Percentiles rank a stretch among this genome's conserved stretches.
Evolutionary conservation across 768 basidiomycete genomes (phyloP).

Genomic region (Sporobolomyces roseus): DNA sequence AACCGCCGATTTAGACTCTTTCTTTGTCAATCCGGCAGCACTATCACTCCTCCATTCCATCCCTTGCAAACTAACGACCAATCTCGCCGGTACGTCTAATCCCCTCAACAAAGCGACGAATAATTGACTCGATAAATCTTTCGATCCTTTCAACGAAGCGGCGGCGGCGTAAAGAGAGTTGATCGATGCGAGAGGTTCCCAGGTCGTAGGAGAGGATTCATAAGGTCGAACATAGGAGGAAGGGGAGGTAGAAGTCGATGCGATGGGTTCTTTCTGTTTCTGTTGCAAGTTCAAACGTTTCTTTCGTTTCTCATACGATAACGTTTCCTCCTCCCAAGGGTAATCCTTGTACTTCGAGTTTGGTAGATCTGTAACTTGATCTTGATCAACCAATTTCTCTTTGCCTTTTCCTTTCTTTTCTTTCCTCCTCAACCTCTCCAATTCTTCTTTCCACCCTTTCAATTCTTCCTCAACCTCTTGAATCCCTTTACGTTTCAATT

Average conservation of each 20-base stretch:
- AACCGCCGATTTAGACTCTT: constrained; percentile 41
- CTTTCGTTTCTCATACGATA: neutral
- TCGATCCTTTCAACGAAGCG: constrained; percentile 68
- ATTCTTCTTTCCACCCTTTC: constrained; percentile 15
- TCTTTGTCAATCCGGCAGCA: constrained; percentile 44
- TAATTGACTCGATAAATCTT: constrained; percentile 82
- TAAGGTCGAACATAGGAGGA: neutral
- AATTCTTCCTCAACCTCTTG: constrained; percentile 27
- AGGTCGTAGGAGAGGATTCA: neutral
- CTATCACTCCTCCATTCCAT: constrained; percentile 75
- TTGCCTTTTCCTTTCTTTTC: neutral
- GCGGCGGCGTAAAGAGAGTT: constrained; percentile 7
- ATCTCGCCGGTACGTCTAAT: constrained; percentile 75
- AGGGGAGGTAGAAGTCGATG: neutral
- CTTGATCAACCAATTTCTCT: too few species aligned
- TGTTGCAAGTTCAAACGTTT: constrained; percentile 2
- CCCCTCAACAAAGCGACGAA: constrained; percentile 86
- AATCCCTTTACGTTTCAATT: constrained; percentile 17
- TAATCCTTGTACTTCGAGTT: neutral
- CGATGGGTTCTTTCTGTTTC: too few species aligned
- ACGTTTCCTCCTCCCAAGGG: constrained; percentile 12
- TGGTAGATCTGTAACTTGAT: too few species aligned
- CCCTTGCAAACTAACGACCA: constrained; percentile 85
- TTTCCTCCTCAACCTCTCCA: neutral
- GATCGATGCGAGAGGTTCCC: neutral